phyloP scores from a whole-genome alignment of 2,329 filamentous ascomycete genomes.

The Aspergillus costaricaensis region DNA sequence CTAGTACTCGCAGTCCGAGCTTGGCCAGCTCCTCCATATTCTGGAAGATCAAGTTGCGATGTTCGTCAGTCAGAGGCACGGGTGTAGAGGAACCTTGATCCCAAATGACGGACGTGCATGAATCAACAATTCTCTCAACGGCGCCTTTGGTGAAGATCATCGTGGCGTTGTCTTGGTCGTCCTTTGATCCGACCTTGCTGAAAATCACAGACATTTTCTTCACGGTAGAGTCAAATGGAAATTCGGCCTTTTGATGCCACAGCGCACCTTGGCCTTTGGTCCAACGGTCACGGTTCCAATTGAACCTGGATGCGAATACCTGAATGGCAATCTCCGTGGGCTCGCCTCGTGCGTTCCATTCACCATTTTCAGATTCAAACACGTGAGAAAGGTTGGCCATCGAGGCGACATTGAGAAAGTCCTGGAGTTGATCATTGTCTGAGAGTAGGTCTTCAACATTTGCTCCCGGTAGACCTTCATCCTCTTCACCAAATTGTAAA shows the following conservation, averaged over 20 bases:
- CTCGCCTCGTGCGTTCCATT: constrained; percentile 67
- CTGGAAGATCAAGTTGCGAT: constrained; percentile 59
- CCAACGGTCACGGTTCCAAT: constrained; percentile 60
- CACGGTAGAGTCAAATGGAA: constrained; percentile 72
- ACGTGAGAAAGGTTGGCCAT: constrained; percentile 67
- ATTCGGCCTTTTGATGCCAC: constrained; percentile 66
- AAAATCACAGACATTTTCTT: constrained; percentile 78
- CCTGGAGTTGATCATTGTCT: constrained; percentile 42
- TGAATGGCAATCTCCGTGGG: constrained; percentile 75
- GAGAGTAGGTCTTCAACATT: not conserved
- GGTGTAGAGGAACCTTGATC: constrained; percentile 37
- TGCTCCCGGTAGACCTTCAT: too few species aligned
- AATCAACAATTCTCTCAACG: constrained; percentile 67
- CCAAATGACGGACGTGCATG: constrained; percentile 58
- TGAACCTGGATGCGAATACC: constrained; percentile 70
- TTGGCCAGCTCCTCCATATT: constrained; percentile 70
- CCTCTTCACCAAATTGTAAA: not conserved
- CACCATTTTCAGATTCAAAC: constrained; percentile 48
- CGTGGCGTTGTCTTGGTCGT: constrained; percentile 15
- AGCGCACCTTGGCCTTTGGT: constrained; percentile 52
- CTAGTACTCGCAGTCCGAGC: constrained; percentile 69
- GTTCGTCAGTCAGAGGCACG: constrained; percentile 54
- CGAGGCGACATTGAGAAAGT: constrained; percentile 64
- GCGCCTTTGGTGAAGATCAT: constrained; percentile 54
- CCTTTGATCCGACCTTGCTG: constrained; percentile 14